Base-by-base conservation (phyloP, 805 yeast genomes). In the Torulaspora delbrueckii region DNA sequence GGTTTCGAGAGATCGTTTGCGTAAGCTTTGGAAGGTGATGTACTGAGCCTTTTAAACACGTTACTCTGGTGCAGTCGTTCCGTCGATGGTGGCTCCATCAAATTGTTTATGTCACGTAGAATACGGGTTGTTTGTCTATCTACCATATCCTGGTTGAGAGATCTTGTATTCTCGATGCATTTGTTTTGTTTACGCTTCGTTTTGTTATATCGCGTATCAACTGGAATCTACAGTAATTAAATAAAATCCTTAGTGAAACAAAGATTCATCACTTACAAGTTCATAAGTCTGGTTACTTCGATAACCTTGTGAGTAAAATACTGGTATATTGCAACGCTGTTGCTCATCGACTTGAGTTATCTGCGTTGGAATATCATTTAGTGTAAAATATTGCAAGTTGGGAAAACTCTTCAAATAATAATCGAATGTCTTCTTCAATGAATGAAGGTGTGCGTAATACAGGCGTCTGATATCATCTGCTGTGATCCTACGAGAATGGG, bases 291-390 rank as follows among this genome's bases (percentile, higher is more conserved):
- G 67, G 42, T 63, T 63, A 31, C 59, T 61, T 28, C 46, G 47
- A 37, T 62, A 63, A 13, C 51, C 51, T 3, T 47, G 12, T 19
- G 48, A 44, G 38, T 57, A 53, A 37, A 60, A 63, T 2, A 62
- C 39, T 7, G 68, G 68, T 9, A 58, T 41, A 31, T 57, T 60
- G 42, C 59, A 59, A 38, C 39, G 55, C 51, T 63, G 68, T 12
- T 52, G 52, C 23, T 52, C 60, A 19, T 57, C 62, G 12, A 54
- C 54, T 32, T 57, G 52, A 14, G 53, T 38, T 6, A 67, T 45
- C 34, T 56, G 48, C 2, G 70, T 63, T 1, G 71, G 64, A 12
- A 67, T 43, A 35, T 65, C 71, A 41, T 68, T 68, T 9, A 69
- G 40, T 1, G 61, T 61, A 39, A 70, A 43, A 33, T 60, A 68